A percentile compares a stretch with the other conserved stretches of the same genome.
phyloP scores from a whole-genome alignment of 768 basidiomycete species.

The Auriscalpium microsporum region DNA sequence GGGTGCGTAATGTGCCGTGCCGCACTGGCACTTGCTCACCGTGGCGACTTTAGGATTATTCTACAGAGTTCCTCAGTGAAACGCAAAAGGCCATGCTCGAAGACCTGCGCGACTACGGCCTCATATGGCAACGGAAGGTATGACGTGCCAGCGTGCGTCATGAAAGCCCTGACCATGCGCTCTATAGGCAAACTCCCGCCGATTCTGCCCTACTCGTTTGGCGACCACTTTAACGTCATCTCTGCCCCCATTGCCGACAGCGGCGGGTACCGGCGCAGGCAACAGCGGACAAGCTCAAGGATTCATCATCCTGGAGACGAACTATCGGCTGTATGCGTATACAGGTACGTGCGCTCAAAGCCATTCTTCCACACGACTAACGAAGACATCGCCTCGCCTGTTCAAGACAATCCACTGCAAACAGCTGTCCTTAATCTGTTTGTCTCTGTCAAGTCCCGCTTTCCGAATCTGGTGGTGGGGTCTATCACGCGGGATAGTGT shows the following conservation, averaged over 20 bases:
- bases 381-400: no score
- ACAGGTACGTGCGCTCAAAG: conserved; percentile 50
- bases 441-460: conserved; percentile 85
- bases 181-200: conserved; percentile 54
- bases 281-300: conserved; percentile 56
- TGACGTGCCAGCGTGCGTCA: neutral
- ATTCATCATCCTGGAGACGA: conserved; percentile 95
- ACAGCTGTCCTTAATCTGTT: conserved; percentile 95
- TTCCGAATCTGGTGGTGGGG: conserved; percentile 95
- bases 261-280: conserved; percentile 42
- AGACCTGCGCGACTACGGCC: conserved; percentile 90
- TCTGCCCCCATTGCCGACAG: conserved; percentile 67
- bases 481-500: conserved; percentile 93
- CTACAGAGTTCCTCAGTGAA: conserved; percentile 66
- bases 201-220: conserved; percentile 90
- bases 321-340: conserved; percentile 97
- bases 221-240: conserved; percentile 93
- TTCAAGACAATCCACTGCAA: conserved; percentile 84
- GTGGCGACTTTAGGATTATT: conserved; percentile 62
- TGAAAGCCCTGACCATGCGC: neutral
- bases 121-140: conserved; percentile 82
- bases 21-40: no score
- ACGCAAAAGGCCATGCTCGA: conserved; percentile 83
- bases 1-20: conserved; percentile 36
- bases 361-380: no score